Evolutionary conservation across 176 grass and related monocot genomes (phyloP), one percentile per base, ranked within the genome.

Genomic region (Pontederia crassipes): DNA sequence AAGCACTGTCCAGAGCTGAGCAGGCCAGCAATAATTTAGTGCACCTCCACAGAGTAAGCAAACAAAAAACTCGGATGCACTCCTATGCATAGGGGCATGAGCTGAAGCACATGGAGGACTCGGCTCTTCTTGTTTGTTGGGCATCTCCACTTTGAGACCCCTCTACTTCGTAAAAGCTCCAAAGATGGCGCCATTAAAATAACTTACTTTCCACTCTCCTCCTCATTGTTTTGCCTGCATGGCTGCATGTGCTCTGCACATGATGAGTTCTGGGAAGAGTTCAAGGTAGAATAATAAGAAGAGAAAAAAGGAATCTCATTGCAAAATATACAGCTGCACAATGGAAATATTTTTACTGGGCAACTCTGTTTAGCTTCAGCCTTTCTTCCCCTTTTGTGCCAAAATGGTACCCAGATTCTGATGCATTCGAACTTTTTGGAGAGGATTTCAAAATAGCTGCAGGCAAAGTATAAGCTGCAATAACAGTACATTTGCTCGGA

Each of bases 51-150:
- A 56, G 10, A 20, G 11, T 24, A 26, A 56, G 32, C 16, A 26
- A 56, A 55, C 16, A 56, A n/a, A 56, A 56, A 56, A 56, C 54
- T 24, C 54, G 17, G 20, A 26, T 56, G 54, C 9, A 56, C 15
- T 24, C 54, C 54, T 56, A 56, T 56, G 54, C 54, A 56, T 56
- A 20, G 54, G 54, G n/a, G 17, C 54, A 56, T 56, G 54, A 56
- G 54, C 54, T 24, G 20, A 56, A 56, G 17, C 54, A 56, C 54
- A 56, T 56, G 54, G 54, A 56, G 54, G 17, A 10, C 20, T 20
- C 17, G 54, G 32, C 32, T 40, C 32, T 40, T 40, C 32, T 40
- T 40, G 4, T 40, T 40, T 56, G 54, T 18, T 20, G 54, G 54
- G 17, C 8, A 56, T 56, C 54, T 56, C 54, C 32, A 3, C 32